These are phyloP conservation scores for Carpinus viminea DNA, from an alignment of 306 rosid species.

Conservation along the genomic window DNA sequence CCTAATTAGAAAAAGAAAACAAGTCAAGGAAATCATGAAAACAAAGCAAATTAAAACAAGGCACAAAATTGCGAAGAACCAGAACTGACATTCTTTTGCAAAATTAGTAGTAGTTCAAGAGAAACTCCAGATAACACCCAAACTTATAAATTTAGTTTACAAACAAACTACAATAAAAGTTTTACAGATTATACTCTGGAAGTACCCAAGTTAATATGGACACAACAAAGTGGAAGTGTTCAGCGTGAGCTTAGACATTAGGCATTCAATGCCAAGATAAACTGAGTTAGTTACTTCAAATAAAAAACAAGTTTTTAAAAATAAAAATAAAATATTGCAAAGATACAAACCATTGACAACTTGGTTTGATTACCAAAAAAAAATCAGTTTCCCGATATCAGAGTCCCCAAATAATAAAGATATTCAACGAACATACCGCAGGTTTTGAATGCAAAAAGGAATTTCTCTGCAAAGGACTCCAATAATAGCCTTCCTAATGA, in stretches of 20 bases:
- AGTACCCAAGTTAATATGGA: neutral
- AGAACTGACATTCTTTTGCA: neutral
- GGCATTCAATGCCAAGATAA: neutral
- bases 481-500: constrained; percentile 66
- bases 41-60: neutral
- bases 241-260: neutral
- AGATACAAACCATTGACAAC: constrained; percentile 13
- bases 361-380: constrained; percentile 20
- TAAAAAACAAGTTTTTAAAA: constrained; percentile 17
- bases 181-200: neutral
- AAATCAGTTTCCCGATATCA: neutral
- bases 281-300: constrained; percentile 2
- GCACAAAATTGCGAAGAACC: constrained; percentile 10
- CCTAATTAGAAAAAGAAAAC: too few relatives aligned
- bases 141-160: neutral
- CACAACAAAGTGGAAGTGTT: neutral
- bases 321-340: constrained; percentile 16
- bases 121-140: constrained; percentile 6
- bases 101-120: constrained; percentile 5
- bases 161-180: neutral
- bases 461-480: constrained; percentile 64
- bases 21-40: too few relatives aligned
- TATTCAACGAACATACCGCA: constrained; percentile 47
- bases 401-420: constrained; percentile 9
- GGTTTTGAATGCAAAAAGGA: constrained; percentile 57